Base-by-base conservation (phyloP, 345 rosid genomes). In the Eucalyptus viminalis region DNA sequence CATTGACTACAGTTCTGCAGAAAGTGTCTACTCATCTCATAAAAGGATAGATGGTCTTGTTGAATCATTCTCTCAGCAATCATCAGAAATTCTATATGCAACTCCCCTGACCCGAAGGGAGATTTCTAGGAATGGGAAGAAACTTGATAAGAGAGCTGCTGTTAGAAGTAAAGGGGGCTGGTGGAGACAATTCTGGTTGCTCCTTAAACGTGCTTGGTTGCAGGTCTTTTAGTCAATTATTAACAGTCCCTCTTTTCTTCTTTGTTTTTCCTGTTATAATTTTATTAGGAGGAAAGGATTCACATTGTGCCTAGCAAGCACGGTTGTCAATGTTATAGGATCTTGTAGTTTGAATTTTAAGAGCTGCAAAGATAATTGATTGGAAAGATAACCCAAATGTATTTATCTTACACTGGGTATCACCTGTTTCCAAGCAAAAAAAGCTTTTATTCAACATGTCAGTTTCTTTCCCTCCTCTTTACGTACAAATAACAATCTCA, bases 201-300 rank as follows among this genome's bases (percentile, higher is more conserved):
- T 97, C 34, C 95, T 97, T 86, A 97, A 89, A 91, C 98, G 99
- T 87, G 99, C 99, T 89, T 97, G 99, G 99, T 93, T 95, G 98
- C 99, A 97, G 94, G 99, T 97, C 87, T 50, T 81, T 86, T 50
- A 24, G 6, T 90, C 49, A 90, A 90, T 85, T 51, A 87, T 90
- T 88, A 65, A 91, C 65, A 88, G 31, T n/a, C 86, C 50, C 89
- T 37, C 80, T 34, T 56, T 54, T 72, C 29, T 90, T 34, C 86
- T 49, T 87, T 17, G 51, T 27, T 47, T 76, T 65, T 62, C 43
- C 65, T 37, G 43, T 19, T 86, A 22, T 54, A 43, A 86, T 51
- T 49, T 37, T 37, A 76, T 76, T 40, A 6, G 24, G 47, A 76
- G 43, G 47, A 76, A 11, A 40, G 85, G 47, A 76, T 76, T 40